Conservation (phyloP, 371 early-diverging fungal genomes). For the Dichotomocladium elegans region DNA sequence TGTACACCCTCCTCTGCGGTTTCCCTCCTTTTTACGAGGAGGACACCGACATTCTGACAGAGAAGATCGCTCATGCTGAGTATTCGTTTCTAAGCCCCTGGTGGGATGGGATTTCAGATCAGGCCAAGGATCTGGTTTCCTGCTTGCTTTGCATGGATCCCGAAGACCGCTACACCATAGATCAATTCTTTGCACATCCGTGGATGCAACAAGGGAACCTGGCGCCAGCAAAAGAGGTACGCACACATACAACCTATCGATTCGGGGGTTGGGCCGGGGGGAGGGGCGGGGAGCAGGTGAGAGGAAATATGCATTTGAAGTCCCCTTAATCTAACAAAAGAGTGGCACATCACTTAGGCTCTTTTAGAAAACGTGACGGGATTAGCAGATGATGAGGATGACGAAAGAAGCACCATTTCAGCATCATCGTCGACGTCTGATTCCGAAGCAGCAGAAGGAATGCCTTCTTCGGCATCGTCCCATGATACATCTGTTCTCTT, state of each 20-base stretch:
- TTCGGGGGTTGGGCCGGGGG: no score
- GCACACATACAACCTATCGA: no score
- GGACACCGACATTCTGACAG: conserved; percentile 52
- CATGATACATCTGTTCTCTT: no score
- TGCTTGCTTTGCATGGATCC: conserved; percentile 57
- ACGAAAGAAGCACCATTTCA: no score
- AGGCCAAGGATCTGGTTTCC: conserved; percentile 71
- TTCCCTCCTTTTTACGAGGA: conserved; percentile 79
- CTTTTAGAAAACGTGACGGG: conserved; percentile 16
- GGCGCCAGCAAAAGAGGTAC: no score
- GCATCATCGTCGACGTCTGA: no score
- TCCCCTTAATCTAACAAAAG: no score
- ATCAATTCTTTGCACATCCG: conserved; percentile 76
- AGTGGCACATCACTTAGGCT: no score
- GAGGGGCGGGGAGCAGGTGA: conserved; percentile 24
- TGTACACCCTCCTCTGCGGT: conserved; percentile 74
- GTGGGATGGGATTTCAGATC: conserved; percentile 69
- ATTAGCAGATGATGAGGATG: conserved; percentile 18
- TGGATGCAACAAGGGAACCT: conserved; percentile 64
- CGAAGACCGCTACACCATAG: conserved; percentile 52
- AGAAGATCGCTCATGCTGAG: conserved; percentile 61
- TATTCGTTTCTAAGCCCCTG: conserved; percentile 67
- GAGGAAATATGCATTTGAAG: not conserved
- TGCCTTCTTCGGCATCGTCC: no score
- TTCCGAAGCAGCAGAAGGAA: conserved; percentile 6